These are phyloP conservation scores for Lentinula boryana DNA, from an alignment of 768 basidiomycete genomes.

Conservation along the genomic window DNA sequence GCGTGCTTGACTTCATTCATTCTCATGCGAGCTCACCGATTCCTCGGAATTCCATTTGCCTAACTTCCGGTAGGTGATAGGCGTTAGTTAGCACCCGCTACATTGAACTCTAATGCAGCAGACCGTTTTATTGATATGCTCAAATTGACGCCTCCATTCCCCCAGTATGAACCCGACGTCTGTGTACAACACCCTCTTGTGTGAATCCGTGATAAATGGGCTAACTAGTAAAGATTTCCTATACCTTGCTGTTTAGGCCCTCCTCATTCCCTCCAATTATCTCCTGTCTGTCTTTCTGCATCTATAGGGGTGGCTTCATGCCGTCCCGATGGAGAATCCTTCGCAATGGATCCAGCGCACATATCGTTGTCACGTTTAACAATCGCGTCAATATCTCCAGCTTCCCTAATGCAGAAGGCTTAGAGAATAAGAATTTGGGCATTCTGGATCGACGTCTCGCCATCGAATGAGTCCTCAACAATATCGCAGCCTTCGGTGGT, in stretches of 20 bases:
- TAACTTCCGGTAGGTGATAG: background rate
- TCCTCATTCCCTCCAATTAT: background rate
- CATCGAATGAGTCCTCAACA: conserved; percentile 54
- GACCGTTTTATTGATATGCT: background rate
- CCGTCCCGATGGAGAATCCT: background rate
- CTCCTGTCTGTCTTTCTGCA: background rate
- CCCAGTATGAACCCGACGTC: background rate
- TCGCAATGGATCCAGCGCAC: background rate
- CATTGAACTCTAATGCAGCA: background rate
- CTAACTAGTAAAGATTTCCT: background rate
- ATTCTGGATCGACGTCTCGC: conserved; percentile 54
- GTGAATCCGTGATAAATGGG: background rate
- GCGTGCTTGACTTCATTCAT: too few relatives aligned
- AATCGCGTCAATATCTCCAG: background rate
- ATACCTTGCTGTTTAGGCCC: background rate
- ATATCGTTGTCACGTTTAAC: background rate
- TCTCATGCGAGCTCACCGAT: too few relatives aligned
- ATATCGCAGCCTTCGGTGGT: conserved; percentile 52
- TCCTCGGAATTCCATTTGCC: background rate
- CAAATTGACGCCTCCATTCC: background rate
- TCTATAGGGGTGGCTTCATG: background rate
- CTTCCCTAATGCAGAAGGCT: background rate
- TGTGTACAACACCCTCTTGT: background rate
- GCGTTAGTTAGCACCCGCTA: too few relatives aligned
- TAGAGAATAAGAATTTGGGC: conserved; percentile 20